Percentiles rank a stretch among this genome's conserved stretches.
Conservation (phyloP, 257 asterid genomes). For the Fraxinus cuspidata region DNA sequence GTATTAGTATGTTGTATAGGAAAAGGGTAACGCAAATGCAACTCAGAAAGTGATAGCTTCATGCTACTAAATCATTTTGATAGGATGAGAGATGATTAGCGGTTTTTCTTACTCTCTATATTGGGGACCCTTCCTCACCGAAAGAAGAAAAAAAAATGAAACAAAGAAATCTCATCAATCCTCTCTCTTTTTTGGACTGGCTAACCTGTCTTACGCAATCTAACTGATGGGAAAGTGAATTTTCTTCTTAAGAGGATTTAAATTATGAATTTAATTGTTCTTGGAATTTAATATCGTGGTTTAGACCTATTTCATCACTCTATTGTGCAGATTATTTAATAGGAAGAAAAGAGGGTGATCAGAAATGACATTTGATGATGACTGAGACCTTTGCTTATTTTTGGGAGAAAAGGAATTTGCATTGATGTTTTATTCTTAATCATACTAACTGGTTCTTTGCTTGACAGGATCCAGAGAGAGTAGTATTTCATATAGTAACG, state of each 20-base stretch:
- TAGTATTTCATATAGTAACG: slow-evolving; percentile 85
- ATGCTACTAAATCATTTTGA: background rate
- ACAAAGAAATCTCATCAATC: background rate
- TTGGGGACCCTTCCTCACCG: background rate
- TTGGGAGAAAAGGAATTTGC: background rate
- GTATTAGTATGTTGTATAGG: background rate
- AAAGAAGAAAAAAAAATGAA: background rate
- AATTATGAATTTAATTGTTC: background rate
- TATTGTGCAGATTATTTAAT: background rate
- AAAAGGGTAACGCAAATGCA: background rate
- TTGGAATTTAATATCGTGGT: background rate
- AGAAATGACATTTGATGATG: background rate
- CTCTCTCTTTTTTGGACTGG: background rate
- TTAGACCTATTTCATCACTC: background rate
- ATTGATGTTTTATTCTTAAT: slow-evolving; percentile 13
- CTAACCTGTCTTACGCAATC: background rate
- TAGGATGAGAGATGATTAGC: background rate
- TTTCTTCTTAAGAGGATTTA: background rate
- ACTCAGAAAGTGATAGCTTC: background rate
- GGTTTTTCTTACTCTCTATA: background rate
- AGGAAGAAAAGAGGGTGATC: slow-evolving; percentile 4
- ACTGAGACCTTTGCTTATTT: background rate
- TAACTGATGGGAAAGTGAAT: background rate
- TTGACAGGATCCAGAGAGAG: slow-evolving; percentile 68
- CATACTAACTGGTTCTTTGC: slow-evolving; percentile 18